A percentile compares a stretch with the other conserved stretches of the same genome.
phyloP scores from a whole-genome alignment of 345 rosid species.

The Heritiera littoralis region DNA sequence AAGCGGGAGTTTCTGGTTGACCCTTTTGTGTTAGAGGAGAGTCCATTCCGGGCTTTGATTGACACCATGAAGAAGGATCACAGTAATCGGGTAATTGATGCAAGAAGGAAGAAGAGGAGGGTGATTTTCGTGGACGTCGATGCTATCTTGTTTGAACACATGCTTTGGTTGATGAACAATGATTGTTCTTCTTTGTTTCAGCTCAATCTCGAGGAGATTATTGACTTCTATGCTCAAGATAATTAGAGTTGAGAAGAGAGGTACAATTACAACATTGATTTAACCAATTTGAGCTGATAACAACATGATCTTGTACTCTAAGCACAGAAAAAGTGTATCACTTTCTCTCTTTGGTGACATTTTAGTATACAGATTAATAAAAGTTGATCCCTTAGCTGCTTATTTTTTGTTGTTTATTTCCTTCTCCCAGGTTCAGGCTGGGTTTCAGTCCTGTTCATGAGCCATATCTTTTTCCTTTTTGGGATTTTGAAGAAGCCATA shows the following conservation, averaged over 20 bases:
- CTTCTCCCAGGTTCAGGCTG: too few relatives aligned
- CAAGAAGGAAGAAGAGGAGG: constrained; percentile 28
- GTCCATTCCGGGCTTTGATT: constrained; percentile 63
- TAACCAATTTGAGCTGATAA: not conserved
- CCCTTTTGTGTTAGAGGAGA: constrained; percentile 59
- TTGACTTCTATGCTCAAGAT: constrained; percentile 80
- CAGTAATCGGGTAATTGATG: not conserved
- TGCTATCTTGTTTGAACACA: constrained; percentile 86
- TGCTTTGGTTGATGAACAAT: constrained; percentile 78
- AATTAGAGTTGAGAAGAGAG: not conserved
- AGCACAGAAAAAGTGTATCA: not conserved
- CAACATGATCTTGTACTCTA: not conserved
- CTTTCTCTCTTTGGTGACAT: not conserved
- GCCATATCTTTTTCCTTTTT: too few relatives aligned
- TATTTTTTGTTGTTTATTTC: too few relatives aligned
- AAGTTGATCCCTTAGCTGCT: too few relatives aligned
- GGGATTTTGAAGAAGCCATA: too few relatives aligned
- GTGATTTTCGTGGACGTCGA: constrained; percentile 66
- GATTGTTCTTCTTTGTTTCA: constrained; percentile 65
- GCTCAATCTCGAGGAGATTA: constrained; percentile 73
- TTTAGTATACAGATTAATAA: too few relatives aligned
- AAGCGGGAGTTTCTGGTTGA: constrained; percentile 70
- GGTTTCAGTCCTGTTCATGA: too few relatives aligned
- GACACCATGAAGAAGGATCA: constrained; percentile 30
- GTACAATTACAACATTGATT: not conserved